A percentile compares a stretch with the other conserved stretches of the same genome.
Evolutionary conservation across 1,284 basidiomycete species (phyloP).

Genomic region (Laetiporus sulphureus): DNA sequence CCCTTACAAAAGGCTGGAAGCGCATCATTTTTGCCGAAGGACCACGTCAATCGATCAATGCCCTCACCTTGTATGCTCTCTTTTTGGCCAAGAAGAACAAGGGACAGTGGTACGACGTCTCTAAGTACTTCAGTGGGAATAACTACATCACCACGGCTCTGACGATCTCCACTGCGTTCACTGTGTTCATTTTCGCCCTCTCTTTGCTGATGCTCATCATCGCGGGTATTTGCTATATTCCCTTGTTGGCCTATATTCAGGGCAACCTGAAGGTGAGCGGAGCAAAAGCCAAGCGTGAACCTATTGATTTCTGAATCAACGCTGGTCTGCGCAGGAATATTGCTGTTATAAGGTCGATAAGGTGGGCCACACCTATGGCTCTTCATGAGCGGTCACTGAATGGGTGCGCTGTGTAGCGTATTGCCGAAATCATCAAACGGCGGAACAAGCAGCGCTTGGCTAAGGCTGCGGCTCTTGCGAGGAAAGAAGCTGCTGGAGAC

Average conservation of each 20-base stretch:
- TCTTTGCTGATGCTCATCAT: slow-evolving; percentile 78
- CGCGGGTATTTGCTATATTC: slow-evolving; percentile 87
- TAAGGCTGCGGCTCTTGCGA: slow-evolving; percentile 78
- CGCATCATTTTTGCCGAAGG: slow-evolving; percentile 89
- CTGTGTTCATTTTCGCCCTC: slow-evolving; percentile 81
- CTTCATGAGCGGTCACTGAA: slow-evolving; percentile 5
- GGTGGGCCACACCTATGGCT: slow-evolving; percentile 41
- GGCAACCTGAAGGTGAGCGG: slow-evolving; percentile 81
- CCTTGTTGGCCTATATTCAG: slow-evolving; percentile 90
- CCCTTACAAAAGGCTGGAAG: slow-evolving; percentile 76
- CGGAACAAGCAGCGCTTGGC: slow-evolving; percentile 84
- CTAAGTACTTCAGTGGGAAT: slow-evolving; percentile 64
- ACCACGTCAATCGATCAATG: slow-evolving; percentile 98
- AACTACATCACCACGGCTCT: slow-evolving; percentile 76
- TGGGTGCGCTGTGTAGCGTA: slow-evolving; percentile 49
- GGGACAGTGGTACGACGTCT: slow-evolving; percentile 59
- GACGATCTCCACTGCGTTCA: slow-evolving; percentile 87
- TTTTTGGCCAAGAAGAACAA: slow-evolving; percentile 72
- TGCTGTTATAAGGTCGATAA: slow-evolving; percentile 99
- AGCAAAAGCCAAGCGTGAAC: slow-evolving; percentile 1
- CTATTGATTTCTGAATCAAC: slow-evolving; percentile 9
- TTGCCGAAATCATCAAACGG: slow-evolving; percentile 88
- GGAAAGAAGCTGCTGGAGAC: slow-evolving; percentile 87
- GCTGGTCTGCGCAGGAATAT: slow-evolving; percentile 80
- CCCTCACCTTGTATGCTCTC: slow-evolving; percentile 87